Evolutionary conservation across 495 filamentous ascomycete genomes (phyloP).

Genomic region (Recurvomyces mirabilis): DNA sequence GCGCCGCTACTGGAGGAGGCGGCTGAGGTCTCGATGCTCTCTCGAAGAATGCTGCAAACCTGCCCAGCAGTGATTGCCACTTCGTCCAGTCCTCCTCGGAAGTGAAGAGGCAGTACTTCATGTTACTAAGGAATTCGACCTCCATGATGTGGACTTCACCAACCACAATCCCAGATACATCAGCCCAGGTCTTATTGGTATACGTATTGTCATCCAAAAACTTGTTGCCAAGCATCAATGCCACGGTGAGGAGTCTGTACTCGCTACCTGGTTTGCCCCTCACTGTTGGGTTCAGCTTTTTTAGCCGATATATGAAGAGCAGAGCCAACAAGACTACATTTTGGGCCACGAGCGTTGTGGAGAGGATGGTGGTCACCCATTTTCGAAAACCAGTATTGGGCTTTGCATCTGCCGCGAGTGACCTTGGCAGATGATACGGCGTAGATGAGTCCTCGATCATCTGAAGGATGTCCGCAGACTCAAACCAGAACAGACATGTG

Average conservation of each 20-base stretch:
- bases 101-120: constrained; percentile 83
- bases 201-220: constrained; percentile 99
- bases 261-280: constrained; percentile 89
- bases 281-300: constrained; percentile 74
- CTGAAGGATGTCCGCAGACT: constrained; percentile 65
- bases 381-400: constrained; percentile 73
- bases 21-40: constrained; percentile 36
- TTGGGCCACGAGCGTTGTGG: constrained; percentile 92
- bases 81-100: constrained; percentile 71
- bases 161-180: constrained; percentile 90
- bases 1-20: constrained; percentile 30
- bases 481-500: constrained; percentile 98
- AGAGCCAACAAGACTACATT: constrained; percentile 89
- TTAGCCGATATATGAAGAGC: constrained; percentile 86
- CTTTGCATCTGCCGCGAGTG: constrained; percentile 59
- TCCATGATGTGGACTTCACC: constrained; percentile 98
- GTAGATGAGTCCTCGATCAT: constrained; percentile 55
- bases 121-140: constrained; percentile 97
- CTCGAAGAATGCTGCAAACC: constrained; percentile 72
- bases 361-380: constrained; percentile 84
- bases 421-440: constrained; percentile 36
- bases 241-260: constrained; percentile 88
- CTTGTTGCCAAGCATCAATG: constrained; percentile 97
- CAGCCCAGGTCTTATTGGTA: constrained; percentile 99
- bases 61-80: constrained; percentile 71